These are phyloP conservation scores for Mycosphaerella arachidis DNA, from an alignment of 2,329 filamentous ascomycete genomes.

Conservation along the genomic window DNA sequence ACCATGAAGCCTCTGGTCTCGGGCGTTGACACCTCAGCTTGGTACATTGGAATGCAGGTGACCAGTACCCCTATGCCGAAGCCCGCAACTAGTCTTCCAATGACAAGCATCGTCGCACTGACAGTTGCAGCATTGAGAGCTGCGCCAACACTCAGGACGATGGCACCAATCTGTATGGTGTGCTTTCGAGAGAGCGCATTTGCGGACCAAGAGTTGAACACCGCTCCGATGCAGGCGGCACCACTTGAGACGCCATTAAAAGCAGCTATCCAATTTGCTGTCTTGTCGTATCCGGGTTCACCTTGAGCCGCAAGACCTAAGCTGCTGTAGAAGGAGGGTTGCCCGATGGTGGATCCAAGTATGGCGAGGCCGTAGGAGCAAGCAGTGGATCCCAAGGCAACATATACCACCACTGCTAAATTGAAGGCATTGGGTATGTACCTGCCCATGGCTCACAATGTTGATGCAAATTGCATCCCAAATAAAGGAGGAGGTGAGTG, in stretches of 20 bases:
- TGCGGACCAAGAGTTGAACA: conserved; percentile 38
- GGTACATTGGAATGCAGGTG: conserved; percentile 3
- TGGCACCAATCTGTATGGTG: conserved; percentile 36
- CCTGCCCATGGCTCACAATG: conserved; percentile 9
- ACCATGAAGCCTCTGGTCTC: conserved; percentile 40
- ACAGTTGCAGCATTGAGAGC: conserved; percentile 38
- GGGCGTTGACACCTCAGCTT: conserved; percentile 38
- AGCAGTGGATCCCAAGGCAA: conserved; percentile 29
- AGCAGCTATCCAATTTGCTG: conserved; percentile 42
- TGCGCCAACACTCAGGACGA: conserved; percentile 38
- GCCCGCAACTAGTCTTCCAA: conserved; percentile 37
- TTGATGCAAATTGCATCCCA: background rate
- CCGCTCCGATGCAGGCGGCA: conserved; percentile 38
- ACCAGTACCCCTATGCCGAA: conserved; percentile 36
- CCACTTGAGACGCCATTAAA: conserved; percentile 45
- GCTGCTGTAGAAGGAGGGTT: conserved; percentile 44
- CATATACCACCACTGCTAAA: conserved; percentile 29
- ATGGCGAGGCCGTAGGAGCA: conserved; percentile 36
- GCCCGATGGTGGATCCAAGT: conserved; percentile 45
- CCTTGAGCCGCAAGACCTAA: conserved; percentile 38
- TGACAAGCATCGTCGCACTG: conserved; percentile 40
- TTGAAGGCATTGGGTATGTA: conserved; percentile 33
- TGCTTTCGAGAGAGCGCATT: conserved; percentile 37
- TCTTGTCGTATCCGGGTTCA: conserved; percentile 40
- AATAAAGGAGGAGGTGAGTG: no score